Base-by-base conservation (phyloP, 208 protist species). In the Acanthamoeba lenticulata region DNA sequence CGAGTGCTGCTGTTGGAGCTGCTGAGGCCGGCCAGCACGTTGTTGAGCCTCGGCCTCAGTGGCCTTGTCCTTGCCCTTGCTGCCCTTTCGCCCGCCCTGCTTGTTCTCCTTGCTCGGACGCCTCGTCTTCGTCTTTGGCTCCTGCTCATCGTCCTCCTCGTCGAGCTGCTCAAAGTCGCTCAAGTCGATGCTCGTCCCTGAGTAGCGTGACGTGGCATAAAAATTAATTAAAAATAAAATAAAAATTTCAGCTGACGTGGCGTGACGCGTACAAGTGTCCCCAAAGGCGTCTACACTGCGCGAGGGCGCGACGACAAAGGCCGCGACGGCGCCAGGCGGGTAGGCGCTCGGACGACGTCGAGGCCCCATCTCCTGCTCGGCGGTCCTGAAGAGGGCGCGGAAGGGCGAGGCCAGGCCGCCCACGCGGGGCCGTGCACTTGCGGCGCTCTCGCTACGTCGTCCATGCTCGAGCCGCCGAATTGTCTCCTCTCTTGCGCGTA, bases 181-280 rank as follows among this genome's bases (percentile, higher is more conserved):
- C 34, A 74, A 42, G n/a, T 74, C 65, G 65, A 74, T 74, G 34
- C 34, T 74, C 34, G 65, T 74, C 65, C 65, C 65, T 74, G 55
- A 5, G 15, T 62, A 5, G 47, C 19, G 55, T 62, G 55, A n/a
- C 29, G 65, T 42, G 65, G 7, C 27, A 11, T 27, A 11, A 6
- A 69, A 27, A 38, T 38, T 69, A 69, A 27, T 5, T 27, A 1
- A 32, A 9, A 4, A 69, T n/a, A 34, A 15, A 74, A 32, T 32
- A 24, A 74, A 3, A 1, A 11, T 24, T 24, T 6, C 1, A 27
- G 55, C 19, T 27, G 7, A 11, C 21, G 21, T 27, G 5, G 19
- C 15, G 7, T 19, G 0, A 29, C 19, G 4, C 55, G 55, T 29
- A 62, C 55, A 62, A 27, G 21, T 27, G 55, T 62, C 55, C 19